phyloP scores from a whole-genome alignment of 208 protist species.

The Eutreptiella sp. region DNA sequence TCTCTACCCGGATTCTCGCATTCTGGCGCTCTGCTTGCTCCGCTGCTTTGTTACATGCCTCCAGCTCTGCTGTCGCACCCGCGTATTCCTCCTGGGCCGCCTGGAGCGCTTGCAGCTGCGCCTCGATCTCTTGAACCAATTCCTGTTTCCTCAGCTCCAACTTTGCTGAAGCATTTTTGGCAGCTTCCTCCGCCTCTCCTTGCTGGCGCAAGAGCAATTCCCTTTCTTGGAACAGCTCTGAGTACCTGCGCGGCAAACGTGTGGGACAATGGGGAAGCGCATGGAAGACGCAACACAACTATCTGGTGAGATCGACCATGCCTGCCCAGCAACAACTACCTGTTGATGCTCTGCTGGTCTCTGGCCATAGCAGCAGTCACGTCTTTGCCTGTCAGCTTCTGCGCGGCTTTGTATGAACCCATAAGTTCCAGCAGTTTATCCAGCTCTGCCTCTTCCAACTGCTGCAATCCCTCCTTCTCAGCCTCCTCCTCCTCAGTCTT shows the following conservation, averaged over 20 bases:
- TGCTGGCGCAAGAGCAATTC: too few relatives aligned
- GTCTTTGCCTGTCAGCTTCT: not conserved
- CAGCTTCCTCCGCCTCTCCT: slow-evolving; percentile 1
- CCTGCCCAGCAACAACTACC: too few relatives aligned
- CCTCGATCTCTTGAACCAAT: not conserved
- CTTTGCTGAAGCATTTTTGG: not conserved
- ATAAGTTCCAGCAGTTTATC: slow-evolving; percentile 7
- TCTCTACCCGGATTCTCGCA: slow-evolving; percentile 1
- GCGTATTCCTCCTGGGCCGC: too few relatives aligned
- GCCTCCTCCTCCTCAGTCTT: slow-evolving; percentile 1
- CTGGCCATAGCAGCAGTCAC: too few relatives aligned
- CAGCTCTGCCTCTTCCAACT: slow-evolving; percentile 18
- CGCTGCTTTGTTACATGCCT: not conserved
- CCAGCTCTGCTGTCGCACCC: not conserved
- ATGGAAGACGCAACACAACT: too few relatives aligned
- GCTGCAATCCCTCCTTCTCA: slow-evolving; percentile 26
- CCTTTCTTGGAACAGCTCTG: too few relatives aligned
- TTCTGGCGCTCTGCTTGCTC: not conserved
- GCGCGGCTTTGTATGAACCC: not conserved
- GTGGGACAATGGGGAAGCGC: too few relatives aligned
- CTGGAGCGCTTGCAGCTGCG: too few relatives aligned
- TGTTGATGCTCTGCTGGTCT: too few relatives aligned
- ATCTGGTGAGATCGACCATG: too few relatives aligned
- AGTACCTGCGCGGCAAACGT: too few relatives aligned
- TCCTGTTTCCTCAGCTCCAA: not conserved